Percentiles rank a stretch among this genome's conserved stretches.
Conservation (phyloP, 768 basidiomycete species). For the Pleurotus tuoliensis region DNA sequence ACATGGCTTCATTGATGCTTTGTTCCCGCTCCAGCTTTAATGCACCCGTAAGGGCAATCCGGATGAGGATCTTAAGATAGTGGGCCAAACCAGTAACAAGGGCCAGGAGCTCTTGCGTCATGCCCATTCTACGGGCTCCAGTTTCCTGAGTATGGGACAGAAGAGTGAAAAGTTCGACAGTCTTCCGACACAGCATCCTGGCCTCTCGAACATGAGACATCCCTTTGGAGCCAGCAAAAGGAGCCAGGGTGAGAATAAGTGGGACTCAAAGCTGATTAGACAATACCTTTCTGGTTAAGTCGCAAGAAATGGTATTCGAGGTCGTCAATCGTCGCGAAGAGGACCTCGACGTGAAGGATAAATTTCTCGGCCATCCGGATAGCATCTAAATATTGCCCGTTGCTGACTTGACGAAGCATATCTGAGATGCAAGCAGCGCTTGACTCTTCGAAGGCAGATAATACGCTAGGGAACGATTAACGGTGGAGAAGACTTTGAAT, state of each 20-base stretch:
- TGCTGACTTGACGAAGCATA: slow-evolving; percentile 97
- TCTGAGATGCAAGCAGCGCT: slow-evolving; percentile 98
- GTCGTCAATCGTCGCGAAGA: slow-evolving; percentile 97
- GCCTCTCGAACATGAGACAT: slow-evolving; percentile 99
- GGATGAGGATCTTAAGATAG: slow-evolving; percentile 98
- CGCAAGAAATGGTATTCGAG: slow-evolving; percentile 84
- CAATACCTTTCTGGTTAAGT: slow-evolving; percentile 80
- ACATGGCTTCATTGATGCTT: slow-evolving; percentile 76
- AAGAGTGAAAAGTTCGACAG: slow-evolving; percentile 95
- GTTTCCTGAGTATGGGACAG: slow-evolving; percentile 95
- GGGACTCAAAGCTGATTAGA: neutral
- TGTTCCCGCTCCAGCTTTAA: slow-evolving; percentile 94
- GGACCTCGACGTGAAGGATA: slow-evolving; percentile 95
- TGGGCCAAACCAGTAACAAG: slow-evolving; percentile 98
- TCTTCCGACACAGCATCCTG: slow-evolving; percentile 97
- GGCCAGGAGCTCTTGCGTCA: slow-evolving; percentile 95
- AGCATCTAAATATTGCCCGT: slow-evolving; percentile 92
- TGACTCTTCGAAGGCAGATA: slow-evolving; percentile 98
- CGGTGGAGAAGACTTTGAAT: slow-evolving; percentile 7
- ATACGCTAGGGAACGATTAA: slow-evolving; percentile 48
- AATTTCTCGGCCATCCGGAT: slow-evolving; percentile 99
- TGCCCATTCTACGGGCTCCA: slow-evolving; percentile 84
- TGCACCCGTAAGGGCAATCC: slow-evolving; percentile 94
- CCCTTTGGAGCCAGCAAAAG: slow-evolving; percentile 40
- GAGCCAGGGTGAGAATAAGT: neutral